Conservation (phyloP, 2,329 filamentous ascomycete species). For the Penicillium griseofulvum region DNA sequence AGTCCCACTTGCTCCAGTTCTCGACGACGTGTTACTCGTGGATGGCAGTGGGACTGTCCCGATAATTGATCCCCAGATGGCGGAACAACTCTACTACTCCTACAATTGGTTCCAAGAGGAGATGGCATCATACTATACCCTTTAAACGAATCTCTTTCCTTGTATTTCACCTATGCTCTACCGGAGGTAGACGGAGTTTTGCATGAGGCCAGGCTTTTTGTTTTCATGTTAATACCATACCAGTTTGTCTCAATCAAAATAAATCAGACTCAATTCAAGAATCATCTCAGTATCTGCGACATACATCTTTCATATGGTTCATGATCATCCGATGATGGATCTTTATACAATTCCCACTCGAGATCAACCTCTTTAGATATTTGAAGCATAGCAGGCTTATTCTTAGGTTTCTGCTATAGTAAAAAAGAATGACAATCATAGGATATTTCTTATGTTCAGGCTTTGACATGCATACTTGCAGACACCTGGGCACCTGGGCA, state of each 20-base stretch:
- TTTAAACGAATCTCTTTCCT: slow-evolving; percentile 22
- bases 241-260: background rate
- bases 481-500: slow-evolving; percentile 6
- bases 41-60: slow-evolving; percentile 31
- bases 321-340: background rate
- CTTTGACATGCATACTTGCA: background rate
- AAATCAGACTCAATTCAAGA: background rate
- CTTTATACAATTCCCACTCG: background rate
- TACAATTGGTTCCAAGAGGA: slow-evolving; percentile 43
- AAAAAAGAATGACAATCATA: background rate
- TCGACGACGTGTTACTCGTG: slow-evolving; percentile 37
- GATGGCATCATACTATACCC: slow-evolving; percentile 41
- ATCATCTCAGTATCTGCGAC: background rate
- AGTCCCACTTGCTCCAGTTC: slow-evolving; percentile 33
- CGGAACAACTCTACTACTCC: slow-evolving; percentile 38
- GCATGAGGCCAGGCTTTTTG: background rate
- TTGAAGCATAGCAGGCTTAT: background rate
- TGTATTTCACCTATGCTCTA: background rate
- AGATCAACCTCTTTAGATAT: background rate
- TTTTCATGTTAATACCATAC: background rate
- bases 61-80: slow-evolving; percentile 36
- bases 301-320: background rate
- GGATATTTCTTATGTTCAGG: background rate
- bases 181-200: slow-evolving; percentile 6
- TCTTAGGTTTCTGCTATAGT: background rate